Conservation (phyloP, 768 basidiomycete species). For the Phallus indusiatus region DNA sequence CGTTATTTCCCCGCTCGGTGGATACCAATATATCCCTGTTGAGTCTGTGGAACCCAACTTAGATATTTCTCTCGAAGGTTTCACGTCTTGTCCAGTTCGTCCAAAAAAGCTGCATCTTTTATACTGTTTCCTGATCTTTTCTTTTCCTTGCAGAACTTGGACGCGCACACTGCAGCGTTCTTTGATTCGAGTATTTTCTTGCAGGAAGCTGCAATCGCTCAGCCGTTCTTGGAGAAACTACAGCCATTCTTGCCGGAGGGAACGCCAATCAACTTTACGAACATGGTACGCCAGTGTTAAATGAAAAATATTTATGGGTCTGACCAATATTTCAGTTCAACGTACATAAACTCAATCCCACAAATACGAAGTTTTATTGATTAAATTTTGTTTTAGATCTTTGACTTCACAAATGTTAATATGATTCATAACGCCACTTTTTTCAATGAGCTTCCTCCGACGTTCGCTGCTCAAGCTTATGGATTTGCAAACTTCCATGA, state of each 20-base stretch:
- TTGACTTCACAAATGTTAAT: conserved; percentile 69
- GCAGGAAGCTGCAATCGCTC: conserved; percentile 42
- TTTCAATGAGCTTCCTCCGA: conserved; percentile 72
- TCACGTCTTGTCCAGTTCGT: conserved; percentile 46
- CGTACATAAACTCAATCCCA: conserved; percentile 36
- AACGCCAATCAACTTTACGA: conserved; percentile 54
- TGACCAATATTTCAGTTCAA: conserved; percentile 47
- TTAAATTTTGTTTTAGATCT: conserved; percentile 38
- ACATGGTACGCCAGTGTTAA: conserved; percentile 42
- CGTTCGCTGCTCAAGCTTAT: conserved; percentile 63
- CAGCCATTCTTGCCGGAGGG: conserved; percentile 62
- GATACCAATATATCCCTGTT: conserved; percentile 81
- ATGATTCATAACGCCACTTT: conserved; percentile 77
- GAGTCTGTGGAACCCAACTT: conserved; percentile 54
- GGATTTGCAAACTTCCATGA: conserved; percentile 76
- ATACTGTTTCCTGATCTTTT: not conserved
- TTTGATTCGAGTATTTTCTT: conserved; percentile 61
- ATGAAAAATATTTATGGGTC: conserved; percentile 10
- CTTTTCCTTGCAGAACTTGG: conserved; percentile 39
- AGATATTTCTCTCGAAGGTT: conserved; percentile 59
- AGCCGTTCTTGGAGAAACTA: conserved; percentile 54
- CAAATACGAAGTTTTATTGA: not conserved
- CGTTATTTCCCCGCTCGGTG: conserved; percentile 47
- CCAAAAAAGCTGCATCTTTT: not conserved
- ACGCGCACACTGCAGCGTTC: conserved; percentile 51